phyloP scores from a whole-genome alignment of 768 basidiomycete species.

The Mycena olivaceomarginata region DNA sequence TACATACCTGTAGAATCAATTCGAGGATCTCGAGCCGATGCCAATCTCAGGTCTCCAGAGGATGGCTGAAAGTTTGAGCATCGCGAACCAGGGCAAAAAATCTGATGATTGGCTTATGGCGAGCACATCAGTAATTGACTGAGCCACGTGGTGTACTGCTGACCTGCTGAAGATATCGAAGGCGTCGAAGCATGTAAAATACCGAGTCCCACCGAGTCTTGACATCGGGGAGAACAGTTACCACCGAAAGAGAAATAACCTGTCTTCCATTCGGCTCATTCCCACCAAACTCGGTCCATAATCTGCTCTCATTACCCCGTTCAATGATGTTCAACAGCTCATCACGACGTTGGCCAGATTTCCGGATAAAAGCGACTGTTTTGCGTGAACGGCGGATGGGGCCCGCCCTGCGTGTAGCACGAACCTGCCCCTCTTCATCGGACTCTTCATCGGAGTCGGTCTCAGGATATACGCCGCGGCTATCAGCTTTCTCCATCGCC shows the following conservation, averaged over 20 bases:
- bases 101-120: too few relatives aligned
- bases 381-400: conserved; percentile 20
- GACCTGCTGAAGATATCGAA: too few relatives aligned
- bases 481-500: conserved; percentile 27
- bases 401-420: conserved; percentile 3
- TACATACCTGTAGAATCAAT: too few relatives aligned
- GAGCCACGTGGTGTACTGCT: too few relatives aligned
- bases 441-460: conserved; percentile 12
- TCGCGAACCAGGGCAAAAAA: too few relatives aligned
- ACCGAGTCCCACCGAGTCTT: background rate
- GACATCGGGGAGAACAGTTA: background rate
- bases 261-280: background rate
- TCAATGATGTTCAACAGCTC: conserved; percentile 7
- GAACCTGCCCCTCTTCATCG: background rate
- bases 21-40: too few relatives aligned
- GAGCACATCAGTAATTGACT: too few relatives aligned
- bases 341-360: conserved; percentile 24
- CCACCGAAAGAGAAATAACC: background rate
- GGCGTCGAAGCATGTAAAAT: too few relatives aligned
- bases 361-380: conserved; percentile 21
- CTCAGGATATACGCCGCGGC: background rate
- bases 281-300: conserved; percentile 11
- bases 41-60: too few relatives aligned
- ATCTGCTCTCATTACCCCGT: background rate
- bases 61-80: background rate